Percentiles rank a stretch among this genome's conserved stretches.
These are phyloP conservation scores for Ensete glaucum DNA, from an alignment of 176 grass and related monocot genomes.

Conservation along the genomic window DNA sequence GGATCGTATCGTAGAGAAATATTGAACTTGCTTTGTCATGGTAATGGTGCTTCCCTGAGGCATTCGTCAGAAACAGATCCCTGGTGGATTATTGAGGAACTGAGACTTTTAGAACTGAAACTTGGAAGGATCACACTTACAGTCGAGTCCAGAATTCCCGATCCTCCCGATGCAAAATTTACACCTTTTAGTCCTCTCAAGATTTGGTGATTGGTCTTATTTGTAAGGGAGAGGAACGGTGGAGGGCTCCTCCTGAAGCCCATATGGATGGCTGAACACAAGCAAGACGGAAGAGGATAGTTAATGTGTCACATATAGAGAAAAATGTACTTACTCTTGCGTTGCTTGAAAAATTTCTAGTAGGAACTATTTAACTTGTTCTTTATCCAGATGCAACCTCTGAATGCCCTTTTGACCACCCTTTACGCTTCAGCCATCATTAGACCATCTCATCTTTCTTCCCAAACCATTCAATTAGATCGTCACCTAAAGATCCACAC, in stretches of 20 bases:
- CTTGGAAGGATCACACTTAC: slow-evolving; percentile 10
- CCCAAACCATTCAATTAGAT: too few relatives aligned
- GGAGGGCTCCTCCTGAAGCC: slow-evolving; percentile 63
- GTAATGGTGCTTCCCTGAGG: slow-evolving; percentile 17
- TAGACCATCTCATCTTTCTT: too few relatives aligned
- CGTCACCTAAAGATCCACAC: too few relatives aligned
- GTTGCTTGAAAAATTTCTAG: too few relatives aligned
- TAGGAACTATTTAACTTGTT: too few relatives aligned
- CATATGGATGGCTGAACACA: slow-evolving; percentile 36
- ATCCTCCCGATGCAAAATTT: slow-evolving; percentile 92
- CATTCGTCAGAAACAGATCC: neutral
- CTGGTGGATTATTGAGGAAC: neutral
- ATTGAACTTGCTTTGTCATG: slow-evolving; percentile 26
- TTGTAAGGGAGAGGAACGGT: slow-evolving; percentile 41
- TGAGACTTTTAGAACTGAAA: neutral
- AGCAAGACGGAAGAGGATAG: neutral
- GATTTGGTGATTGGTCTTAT: slow-evolving; percentile 22
- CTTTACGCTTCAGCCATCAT: too few relatives aligned
- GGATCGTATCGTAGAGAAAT: slow-evolving; percentile 19
- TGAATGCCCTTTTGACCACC: neutral
- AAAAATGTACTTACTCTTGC: too few relatives aligned
- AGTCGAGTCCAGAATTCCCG: slow-evolving; percentile 41
- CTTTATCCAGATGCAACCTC: too few relatives aligned
- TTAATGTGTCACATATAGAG: too few relatives aligned
- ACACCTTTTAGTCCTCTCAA: slow-evolving; percentile 39